Base-by-base conservation (phyloP, 2,329 filamentous ascomycete genomes). In the Epichloe coenophiala region DNA sequence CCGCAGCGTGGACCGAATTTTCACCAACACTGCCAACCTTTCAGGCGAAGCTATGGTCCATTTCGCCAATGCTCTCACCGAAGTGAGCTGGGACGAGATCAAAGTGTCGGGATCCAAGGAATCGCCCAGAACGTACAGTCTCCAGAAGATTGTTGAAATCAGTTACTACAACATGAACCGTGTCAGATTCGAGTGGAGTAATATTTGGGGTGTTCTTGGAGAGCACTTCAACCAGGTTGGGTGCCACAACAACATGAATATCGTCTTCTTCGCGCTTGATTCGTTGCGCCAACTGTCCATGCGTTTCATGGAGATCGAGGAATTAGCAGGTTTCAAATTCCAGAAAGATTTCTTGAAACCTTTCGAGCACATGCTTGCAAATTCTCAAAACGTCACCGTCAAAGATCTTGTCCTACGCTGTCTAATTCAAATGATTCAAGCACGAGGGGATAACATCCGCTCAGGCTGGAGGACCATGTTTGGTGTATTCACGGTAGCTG, bases 391-490 rank as follows among this genome's bases (percentile, higher is more conserved):
- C 55, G 83, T 95, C 17, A 83, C 87, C 1, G 93, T 99, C 59
- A 98, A 98, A 68, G 93, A 99, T 60, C 91, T 98, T 85, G 88
- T 95, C 44, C 72, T 99, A 23, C 82, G 91, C 42, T 99, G 94
- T 63, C 73, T 99, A 54, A 94, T 96, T 51, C 94, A 99, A 68
- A 98, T 99, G 94, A 95, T 98, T 45, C 93, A 98, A 69, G 90
- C 91, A 35, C 80, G 88, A 52, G 94, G 94, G 5, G 86, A 96
- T 67, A 97, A 97, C 59, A 98, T 99, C 61, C 84, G 91, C 48
- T 96, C 90, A 39, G 93, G 93, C 5, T 99, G 93, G 93, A 85
- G 93, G 63, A 97, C 94, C 19, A 98, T 99, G 91, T 97, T 99
- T 67, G 93, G 91, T 4, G 91, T 96, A 33, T 98, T 98, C 63